Conservation (phyloP, 257 asterid species). For the Fraxinus cuspidata region DNA sequence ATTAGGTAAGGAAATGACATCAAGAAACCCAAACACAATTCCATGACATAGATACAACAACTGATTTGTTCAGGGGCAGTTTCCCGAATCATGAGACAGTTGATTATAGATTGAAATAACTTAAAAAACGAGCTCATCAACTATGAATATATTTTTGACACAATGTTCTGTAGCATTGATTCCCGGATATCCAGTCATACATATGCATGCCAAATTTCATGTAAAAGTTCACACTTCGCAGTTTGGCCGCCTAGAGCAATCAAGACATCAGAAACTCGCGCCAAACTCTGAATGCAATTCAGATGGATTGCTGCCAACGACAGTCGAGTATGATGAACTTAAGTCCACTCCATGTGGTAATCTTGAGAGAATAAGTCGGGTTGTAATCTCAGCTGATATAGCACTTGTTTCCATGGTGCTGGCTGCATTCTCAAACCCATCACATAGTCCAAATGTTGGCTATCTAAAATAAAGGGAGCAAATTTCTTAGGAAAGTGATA, state of each 20-base stretch:
- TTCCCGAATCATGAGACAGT: too few relatives aligned
- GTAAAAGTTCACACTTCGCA: not conserved
- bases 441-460: constrained; percentile 72
- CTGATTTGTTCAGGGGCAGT: too few relatives aligned
- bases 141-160: constrained; percentile 13
- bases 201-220: not conserved
- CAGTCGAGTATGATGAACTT: constrained; percentile 45
- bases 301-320: constrained; percentile 34
- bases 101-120: too few relatives aligned
- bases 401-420: constrained; percentile 95
- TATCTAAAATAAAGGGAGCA: constrained; percentile 76
- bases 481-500: constrained; percentile 80
- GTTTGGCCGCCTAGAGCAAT: not conserved
- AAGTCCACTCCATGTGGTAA: constrained; percentile 29
- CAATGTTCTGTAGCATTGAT: not conserved
- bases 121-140: not conserved
- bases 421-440: constrained; percentile 96
- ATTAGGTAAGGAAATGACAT: too few relatives aligned
- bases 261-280: constrained; percentile 12
- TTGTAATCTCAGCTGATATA: constrained; percentile 89
- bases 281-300: constrained; percentile 50
- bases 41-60: too few relatives aligned
- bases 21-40: too few relatives aligned
- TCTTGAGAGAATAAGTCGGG: constrained; percentile 82
- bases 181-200: not conserved